phyloP scores from a whole-genome alignment of 257 asterid species.

The Gentiana straminea region DNA sequence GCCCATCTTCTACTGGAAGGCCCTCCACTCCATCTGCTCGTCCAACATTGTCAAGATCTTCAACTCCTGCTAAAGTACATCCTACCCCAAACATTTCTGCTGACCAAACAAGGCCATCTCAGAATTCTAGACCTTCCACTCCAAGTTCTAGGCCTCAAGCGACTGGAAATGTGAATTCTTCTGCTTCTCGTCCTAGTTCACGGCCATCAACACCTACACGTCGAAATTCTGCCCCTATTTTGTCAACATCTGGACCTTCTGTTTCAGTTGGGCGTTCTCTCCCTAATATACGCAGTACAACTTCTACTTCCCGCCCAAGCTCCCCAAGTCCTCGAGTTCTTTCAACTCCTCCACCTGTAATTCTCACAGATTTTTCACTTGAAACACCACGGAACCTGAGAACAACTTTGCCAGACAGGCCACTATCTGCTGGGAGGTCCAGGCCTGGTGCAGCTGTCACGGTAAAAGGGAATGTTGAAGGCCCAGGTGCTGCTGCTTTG shows the following conservation, averaged over 20 bases:
- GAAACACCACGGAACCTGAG: slow-evolving; percentile 95
- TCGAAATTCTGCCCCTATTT: slow-evolving; percentile 50
- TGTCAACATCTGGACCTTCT: slow-evolving; percentile 48
- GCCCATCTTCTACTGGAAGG: slow-evolving; percentile 68
- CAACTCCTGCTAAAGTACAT: slow-evolving; percentile 77
- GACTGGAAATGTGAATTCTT: slow-evolving; percentile 42
- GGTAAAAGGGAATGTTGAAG: slow-evolving; percentile 47
- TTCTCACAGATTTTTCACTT: slow-evolving; percentile 72
- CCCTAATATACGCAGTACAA: slow-evolving; percentile 42
- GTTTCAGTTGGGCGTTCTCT: slow-evolving; percentile 47
- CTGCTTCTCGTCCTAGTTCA: slow-evolving; percentile 50
- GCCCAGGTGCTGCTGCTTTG: slow-evolving; percentile 25
- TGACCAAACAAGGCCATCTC: slow-evolving; percentile 68
- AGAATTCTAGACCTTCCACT: slow-evolving; percentile 91
- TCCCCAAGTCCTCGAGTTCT: slow-evolving; percentile 85
- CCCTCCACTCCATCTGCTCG: slow-evolving; percentile 79
- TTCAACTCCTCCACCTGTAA: slow-evolving; percentile 57
- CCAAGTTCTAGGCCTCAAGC: slow-evolving; percentile 84
- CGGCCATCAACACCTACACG: slow-evolving; percentile 98
- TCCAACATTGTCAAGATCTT: slow-evolving; percentile 58
- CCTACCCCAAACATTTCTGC: slow-evolving; percentile 37
- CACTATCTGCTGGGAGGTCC: slow-evolving; percentile 93
- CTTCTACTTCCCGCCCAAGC: slow-evolving; percentile 83
- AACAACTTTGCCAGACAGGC: slow-evolving; percentile 85
- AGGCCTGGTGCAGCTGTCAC: slow-evolving; percentile 56